These are phyloP conservation scores for Diaporthe eres DNA, from an alignment of 2,329 filamentous ascomycete species.

Conservation along the genomic window DNA sequence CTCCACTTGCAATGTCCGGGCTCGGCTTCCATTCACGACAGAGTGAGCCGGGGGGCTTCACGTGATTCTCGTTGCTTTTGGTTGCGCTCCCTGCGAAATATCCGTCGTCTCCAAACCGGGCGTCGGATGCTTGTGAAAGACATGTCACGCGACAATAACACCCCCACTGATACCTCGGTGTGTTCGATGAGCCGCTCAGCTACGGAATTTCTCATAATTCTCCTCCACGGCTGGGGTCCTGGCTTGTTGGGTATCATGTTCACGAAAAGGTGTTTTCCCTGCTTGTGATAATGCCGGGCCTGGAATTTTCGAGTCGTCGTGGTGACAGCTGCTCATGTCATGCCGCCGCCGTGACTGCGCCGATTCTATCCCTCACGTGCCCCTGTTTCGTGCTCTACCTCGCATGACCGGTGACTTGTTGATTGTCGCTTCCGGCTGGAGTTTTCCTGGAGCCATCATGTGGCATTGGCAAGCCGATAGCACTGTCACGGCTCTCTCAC, in stretches of 20 bases:
- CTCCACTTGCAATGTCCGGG: neutral
- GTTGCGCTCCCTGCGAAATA: neutral
- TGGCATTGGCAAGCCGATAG: neutral
- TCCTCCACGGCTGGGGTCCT: too few species aligned
- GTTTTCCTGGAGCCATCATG: too few species aligned
- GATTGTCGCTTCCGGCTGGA: neutral
- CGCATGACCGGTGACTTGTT: neutral
- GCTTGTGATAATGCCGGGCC: neutral
- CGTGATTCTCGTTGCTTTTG: neutral
- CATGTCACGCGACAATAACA: too few species aligned
- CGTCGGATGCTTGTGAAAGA: neutral
- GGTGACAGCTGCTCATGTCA: neutral
- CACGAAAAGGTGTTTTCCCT: neutral
- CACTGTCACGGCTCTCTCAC: neutral
- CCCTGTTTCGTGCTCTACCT: too few species aligned
- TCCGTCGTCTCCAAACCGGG: neutral
- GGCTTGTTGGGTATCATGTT: too few species aligned
- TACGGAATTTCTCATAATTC: too few species aligned
- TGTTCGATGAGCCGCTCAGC: neutral
- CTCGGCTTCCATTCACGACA: neutral
- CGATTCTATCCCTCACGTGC: neutral
- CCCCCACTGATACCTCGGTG: neutral
- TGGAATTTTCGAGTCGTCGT: too few species aligned
- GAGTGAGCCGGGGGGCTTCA: neutral
- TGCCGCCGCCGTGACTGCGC: neutral